Evolutionary conservation across 441 rosid species (phyloP).

Genomic region (Jatropha multifida): DNA sequence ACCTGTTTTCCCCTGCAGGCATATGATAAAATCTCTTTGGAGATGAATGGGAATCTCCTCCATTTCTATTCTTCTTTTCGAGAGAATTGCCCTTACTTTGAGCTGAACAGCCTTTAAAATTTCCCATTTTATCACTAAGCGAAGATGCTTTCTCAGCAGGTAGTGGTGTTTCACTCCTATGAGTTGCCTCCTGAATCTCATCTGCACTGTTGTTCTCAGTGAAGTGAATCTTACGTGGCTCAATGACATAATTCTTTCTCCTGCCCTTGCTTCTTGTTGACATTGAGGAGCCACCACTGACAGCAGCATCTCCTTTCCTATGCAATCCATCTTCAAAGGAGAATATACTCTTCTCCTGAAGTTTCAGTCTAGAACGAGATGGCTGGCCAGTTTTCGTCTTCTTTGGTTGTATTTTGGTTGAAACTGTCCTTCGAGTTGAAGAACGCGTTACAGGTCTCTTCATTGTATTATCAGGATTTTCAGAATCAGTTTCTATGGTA

Average conservation of each 20-base stretch:
- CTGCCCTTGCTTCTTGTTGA: slow-evolving; percentile 41
- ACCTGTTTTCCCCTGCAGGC: slow-evolving; percentile 26
- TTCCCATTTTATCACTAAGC: slow-evolving; percentile 36
- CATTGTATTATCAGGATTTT: slow-evolving; percentile 47
- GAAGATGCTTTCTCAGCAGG: slow-evolving; percentile 57
- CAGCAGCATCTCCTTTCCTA: slow-evolving; percentile 34
- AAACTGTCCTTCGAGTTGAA: slow-evolving; percentile 42
- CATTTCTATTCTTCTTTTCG: slow-evolving; percentile 31
- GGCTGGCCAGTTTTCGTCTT: slow-evolving; percentile 37
- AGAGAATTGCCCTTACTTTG: slow-evolving; percentile 25
- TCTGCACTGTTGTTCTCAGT: slow-evolving; percentile 36
- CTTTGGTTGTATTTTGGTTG: slow-evolving; percentile 26
- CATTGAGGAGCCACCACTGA: slow-evolving; percentile 36
- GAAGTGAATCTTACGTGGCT: slow-evolving; percentile 44
- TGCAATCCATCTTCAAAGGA: slow-evolving; percentile 52
- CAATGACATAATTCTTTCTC: slow-evolving; percentile 29
- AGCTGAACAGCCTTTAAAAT: slow-evolving; percentile 26
- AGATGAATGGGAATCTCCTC: slow-evolving; percentile 28
- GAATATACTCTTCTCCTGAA: slow-evolving; percentile 41
- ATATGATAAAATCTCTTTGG: slow-evolving; percentile 14
- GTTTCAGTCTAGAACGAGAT: slow-evolving; percentile 38
- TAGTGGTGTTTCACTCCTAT: slow-evolving; percentile 35
- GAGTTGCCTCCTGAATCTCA: slow-evolving; percentile 36
- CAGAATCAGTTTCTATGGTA: slow-evolving; percentile 77
- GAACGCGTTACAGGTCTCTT: slow-evolving; percentile 67